Conservation (phyloP, 2,329 filamentous ascomycete genomes). For the Didymella pinodella region DNA sequence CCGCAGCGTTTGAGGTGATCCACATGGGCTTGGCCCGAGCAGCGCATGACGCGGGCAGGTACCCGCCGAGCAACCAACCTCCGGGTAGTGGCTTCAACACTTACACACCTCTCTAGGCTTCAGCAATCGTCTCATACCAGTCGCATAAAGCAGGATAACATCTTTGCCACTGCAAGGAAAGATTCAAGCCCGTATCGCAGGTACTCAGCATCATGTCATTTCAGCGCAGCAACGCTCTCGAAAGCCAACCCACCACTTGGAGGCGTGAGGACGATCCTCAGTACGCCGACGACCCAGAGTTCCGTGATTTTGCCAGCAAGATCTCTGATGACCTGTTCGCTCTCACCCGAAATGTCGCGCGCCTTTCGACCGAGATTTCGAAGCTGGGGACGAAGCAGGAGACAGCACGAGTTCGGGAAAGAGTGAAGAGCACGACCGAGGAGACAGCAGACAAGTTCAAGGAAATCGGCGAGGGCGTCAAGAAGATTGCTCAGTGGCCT, state of each 20-base stretch:
- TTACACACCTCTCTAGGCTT: constrained; percentile 15
- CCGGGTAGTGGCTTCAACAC: constrained; percentile 35
- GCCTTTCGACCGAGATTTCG: constrained; percentile 82
- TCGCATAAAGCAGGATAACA: constrained; percentile 15
- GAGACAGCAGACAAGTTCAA: constrained; percentile 88
- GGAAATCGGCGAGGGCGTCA: constrained; percentile 90
- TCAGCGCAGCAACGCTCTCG: constrained; percentile 82
- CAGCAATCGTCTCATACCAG: constrained; percentile 3
- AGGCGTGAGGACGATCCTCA: constrained; percentile 73
- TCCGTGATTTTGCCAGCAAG: constrained; percentile 80
- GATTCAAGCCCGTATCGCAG: neutral
- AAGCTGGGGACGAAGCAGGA: constrained; percentile 90
- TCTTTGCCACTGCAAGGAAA: neutral
- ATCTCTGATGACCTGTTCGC: constrained; percentile 90
- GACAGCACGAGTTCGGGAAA: constrained; percentile 87
- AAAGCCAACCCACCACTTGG: constrained; percentile 76
- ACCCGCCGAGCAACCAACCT: constrained; percentile 32
- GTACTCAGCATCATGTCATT: constrained; percentile 75
- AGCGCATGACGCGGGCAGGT: constrained; percentile 25
- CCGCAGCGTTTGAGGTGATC: constrained; percentile 24
- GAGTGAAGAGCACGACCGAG: constrained; percentile 85
- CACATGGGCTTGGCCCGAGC: constrained; percentile 21
- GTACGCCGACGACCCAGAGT: constrained; percentile 93
- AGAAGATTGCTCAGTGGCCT: constrained; percentile 81
- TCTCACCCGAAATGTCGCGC: constrained; percentile 85